These are phyloP conservation scores for Pisolithus orientalis DNA, from an alignment of 768 basidiomycete species.

Conservation along the genomic window DNA sequence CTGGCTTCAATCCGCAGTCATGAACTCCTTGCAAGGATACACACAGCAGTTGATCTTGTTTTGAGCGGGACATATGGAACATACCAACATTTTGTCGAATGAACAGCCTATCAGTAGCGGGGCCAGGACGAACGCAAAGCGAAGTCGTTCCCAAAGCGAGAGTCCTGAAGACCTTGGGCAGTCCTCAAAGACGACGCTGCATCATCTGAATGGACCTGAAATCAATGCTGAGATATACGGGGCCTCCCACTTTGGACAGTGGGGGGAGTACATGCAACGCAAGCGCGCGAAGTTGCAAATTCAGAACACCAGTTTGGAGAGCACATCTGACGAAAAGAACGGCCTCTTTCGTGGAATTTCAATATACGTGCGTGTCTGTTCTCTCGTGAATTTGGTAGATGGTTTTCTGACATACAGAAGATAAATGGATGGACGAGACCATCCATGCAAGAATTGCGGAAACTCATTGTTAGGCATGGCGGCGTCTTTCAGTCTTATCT, in stretches of 20 bases:
- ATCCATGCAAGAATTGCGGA: constrained; percentile 76
- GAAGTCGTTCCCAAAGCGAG: constrained; percentile 22
- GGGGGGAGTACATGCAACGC: constrained; percentile 83
- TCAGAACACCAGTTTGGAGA: constrained; percentile 49
- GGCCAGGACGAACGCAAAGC: constrained; percentile 22
- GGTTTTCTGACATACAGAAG: constrained; percentile 30
- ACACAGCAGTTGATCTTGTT: not conserved
- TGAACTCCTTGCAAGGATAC: too few relatives aligned
- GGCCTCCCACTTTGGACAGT: constrained; percentile 73
- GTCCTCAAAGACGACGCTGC: constrained; percentile 1
- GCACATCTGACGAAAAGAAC: constrained; percentile 23
- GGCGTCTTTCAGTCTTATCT: constrained; percentile 82
- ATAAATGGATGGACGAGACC: constrained; percentile 89
- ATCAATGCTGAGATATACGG: constrained; percentile 57
- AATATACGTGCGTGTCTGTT: constrained; percentile 62
- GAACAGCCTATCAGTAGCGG: too few relatives aligned
- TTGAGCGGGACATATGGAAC: not conserved
- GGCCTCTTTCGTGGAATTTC: constrained; percentile 67
- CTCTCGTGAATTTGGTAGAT: not conserved
- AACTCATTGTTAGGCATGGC: constrained; percentile 76
- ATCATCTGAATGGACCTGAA: constrained; percentile 13
- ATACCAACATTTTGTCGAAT: too few relatives aligned
- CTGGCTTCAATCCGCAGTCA: too few relatives aligned
- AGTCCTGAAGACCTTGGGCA: not conserved
- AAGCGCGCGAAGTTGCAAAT: constrained; percentile 89